Conservation (phyloP, 1,284 basidiomycete genomes). For the Cutaneotrichosporon sp. region DNA sequence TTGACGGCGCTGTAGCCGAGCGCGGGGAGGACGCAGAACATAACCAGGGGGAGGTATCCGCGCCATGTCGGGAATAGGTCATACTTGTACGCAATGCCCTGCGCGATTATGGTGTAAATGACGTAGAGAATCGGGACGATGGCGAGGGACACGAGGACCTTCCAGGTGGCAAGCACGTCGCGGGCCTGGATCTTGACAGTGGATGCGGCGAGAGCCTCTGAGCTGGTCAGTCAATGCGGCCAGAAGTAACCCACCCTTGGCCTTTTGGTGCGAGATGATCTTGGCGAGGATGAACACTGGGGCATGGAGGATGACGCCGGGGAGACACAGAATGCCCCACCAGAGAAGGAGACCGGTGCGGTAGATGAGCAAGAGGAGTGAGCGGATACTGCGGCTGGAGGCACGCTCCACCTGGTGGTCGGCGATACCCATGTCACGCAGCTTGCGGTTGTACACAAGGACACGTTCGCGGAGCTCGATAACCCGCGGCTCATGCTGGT, state of each 20-base stretch:
- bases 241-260: conserved; percentile 61
- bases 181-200: conserved; percentile 91
- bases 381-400: conserved; percentile 80
- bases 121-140: conserved; percentile 82
- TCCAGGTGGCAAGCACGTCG: conserved; percentile 97
- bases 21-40: conserved; percentile 71
- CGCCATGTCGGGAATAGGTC: conserved; percentile 58
- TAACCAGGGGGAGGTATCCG: conserved; percentile 72
- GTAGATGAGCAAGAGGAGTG: conserved; percentile 77
- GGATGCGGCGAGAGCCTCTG: conserved; percentile 94
- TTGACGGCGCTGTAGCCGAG: conserved; percentile 94
- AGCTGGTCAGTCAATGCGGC: background rate
- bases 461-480: conserved; percentile 76
- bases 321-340: conserved; percentile 84
- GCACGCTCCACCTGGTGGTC: conserved; percentile 92
- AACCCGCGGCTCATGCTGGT: conserved; percentile 89
- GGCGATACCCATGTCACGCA: conserved; percentile 89
- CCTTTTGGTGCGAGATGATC: conserved; percentile 80
- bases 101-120: conserved; percentile 75
- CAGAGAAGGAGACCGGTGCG: conserved; percentile 71
- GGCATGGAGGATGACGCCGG: conserved; percentile 89
- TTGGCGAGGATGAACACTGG: conserved; percentile 94
- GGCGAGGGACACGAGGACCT: conserved; percentile 90
- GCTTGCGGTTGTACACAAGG: conserved; percentile 85
- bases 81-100: conserved; percentile 66